Conservation (phyloP, 1,139 yeast genomes). For the Nakaseomyces nivariensis region DNA sequence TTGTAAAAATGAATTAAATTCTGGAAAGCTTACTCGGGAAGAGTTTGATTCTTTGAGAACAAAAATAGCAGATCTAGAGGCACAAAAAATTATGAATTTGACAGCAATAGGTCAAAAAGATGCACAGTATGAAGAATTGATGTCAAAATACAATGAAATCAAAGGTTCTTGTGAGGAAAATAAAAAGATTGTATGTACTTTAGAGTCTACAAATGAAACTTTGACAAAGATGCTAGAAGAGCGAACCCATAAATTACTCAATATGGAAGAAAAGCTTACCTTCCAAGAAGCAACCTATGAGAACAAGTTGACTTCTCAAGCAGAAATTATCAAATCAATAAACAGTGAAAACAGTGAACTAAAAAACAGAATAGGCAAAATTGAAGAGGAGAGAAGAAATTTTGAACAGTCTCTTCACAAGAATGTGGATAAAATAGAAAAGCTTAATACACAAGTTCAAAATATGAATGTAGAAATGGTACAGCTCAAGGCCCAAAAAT, state of each 20-base stretch:
- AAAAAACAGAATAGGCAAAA: constrained; percentile 13
- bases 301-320: constrained; percentile 24
- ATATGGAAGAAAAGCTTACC: constrained; percentile 1
- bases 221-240: constrained; percentile 7
- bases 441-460: constrained; percentile 23
- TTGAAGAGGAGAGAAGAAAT: constrained; percentile 14
- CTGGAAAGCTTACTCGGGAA: constrained; percentile 7
- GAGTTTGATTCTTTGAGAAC: constrained; percentile 8
- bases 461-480: constrained; percentile 25
- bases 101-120: constrained; percentile 23
- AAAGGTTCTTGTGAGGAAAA: constrained; percentile 5
- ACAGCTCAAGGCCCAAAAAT: constrained; percentile 25
- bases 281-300: constrained; percentile 16
- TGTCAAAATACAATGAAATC: constrained; percentile 3
- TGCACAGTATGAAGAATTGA: constrained; percentile 23
- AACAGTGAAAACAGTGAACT: constrained; percentile 20
- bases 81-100: constrained; percentile 23
- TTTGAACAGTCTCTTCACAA: constrained; percentile 12
- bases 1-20: constrained; percentile 5
- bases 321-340: constrained; percentile 16
- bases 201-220: constrained; percentile 6
- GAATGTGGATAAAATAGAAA: constrained; percentile 16
- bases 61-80: constrained; percentile 10
- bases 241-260: constrained; percentile 3
- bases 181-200: constrained; percentile 6